phyloP scores from a whole-genome alignment of 2,329 filamentous ascomycete species.

The Rhynchosporium agropyri region DNA sequence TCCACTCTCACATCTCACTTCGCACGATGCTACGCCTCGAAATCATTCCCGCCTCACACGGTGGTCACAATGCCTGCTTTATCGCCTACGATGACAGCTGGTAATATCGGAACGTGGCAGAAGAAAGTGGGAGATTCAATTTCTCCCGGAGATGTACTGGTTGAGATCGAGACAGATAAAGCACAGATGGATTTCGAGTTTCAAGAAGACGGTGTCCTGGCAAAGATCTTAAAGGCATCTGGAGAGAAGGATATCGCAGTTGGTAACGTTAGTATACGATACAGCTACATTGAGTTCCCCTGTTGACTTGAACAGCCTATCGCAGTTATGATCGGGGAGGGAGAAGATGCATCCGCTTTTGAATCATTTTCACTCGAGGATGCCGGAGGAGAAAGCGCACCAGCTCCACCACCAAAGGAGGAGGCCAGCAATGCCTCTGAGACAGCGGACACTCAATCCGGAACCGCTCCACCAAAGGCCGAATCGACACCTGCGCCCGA shows the following conservation, averaged over 20 bases:
- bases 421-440: constrained; percentile 66
- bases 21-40: constrained; percentile 57
- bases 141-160: constrained; percentile 88
- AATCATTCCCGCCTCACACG: constrained; percentile 93
- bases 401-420: constrained; percentile 65
- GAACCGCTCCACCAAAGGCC: constrained; percentile 59
- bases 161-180: constrained; percentile 99
- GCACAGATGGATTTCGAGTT: constrained; percentile 99
- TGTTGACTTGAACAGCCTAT: constrained; percentile 70
- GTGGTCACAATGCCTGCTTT: constrained; percentile 97
- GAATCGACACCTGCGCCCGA: constrained; percentile 69
- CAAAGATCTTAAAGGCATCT: constrained; percentile 89
- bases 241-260: constrained; percentile 94
- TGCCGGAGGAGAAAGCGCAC: constrained; percentile 79
- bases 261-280: constrained; percentile 75
- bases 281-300: constrained; percentile 23
- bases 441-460: constrained; percentile 57
- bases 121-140: constrained; percentile 93
- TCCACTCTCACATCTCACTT: constrained; percentile 56
- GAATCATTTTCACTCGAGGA: constrained; percentile 86
- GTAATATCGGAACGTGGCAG: constrained; percentile 97
- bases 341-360: constrained; percentile 83
- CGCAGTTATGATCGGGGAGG: constrained; percentile 91
- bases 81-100: constrained; percentile 95
- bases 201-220: constrained; percentile 94